Evolutionary conservation across 208 protist species (phyloP).

Genomic region (Acanthamoeba triangularis): DNA sequence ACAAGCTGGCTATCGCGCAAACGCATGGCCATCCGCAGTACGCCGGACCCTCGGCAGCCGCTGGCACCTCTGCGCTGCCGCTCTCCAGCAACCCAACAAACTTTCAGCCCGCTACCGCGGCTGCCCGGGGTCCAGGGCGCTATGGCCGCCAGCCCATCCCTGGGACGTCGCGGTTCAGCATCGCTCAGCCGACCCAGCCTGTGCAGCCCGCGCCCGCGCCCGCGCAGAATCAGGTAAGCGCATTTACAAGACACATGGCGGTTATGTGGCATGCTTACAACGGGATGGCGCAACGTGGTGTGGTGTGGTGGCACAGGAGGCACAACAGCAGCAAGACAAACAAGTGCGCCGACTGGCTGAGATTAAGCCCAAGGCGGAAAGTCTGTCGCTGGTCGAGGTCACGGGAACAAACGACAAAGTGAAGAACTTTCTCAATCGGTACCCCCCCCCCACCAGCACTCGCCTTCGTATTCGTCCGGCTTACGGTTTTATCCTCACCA

Average conservation of each 20-base stretch:
- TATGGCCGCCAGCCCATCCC: too few species aligned
- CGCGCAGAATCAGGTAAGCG: background rate
- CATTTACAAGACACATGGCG: too few species aligned
- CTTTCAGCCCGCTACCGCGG: too few species aligned
- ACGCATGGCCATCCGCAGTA: too few species aligned
- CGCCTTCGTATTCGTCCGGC: too few species aligned
- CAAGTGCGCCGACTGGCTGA: background rate
- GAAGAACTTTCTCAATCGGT: conserved; percentile 28
- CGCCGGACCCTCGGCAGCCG: background rate
- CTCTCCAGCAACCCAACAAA: too few species aligned
- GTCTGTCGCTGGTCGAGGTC: background rate
- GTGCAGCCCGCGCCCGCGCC: too few species aligned
- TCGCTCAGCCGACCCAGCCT: too few species aligned
- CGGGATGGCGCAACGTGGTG: too few species aligned
- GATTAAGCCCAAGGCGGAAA: conserved; percentile 18
- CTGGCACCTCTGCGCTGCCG: background rate
- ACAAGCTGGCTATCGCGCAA: background rate
- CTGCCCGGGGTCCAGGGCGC: too few species aligned
- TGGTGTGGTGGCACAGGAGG: background rate
- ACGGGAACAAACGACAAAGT: background rate
- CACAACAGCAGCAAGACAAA: background rate
- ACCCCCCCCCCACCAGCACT: background rate
- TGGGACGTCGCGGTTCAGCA: too few species aligned
- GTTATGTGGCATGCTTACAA: too few species aligned
- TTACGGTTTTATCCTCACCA: background rate